Evolutionary conservation across 306 rosid genomes (phyloP), one percentile per base, ranked within the genome.

Genomic region (Pterocarpus santalinus): DNA sequence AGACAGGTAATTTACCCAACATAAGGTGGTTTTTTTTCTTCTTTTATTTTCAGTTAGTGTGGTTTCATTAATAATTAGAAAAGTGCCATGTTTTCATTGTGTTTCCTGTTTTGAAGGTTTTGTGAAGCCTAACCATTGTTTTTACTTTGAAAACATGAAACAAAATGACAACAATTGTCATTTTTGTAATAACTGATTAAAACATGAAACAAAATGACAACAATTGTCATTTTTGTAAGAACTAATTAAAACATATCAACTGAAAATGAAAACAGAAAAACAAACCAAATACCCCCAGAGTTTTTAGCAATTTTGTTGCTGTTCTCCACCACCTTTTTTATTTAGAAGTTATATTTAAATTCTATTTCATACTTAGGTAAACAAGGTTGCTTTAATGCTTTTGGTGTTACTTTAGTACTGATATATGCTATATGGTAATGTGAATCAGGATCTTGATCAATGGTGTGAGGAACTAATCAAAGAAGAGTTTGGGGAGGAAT

Each of bases 401-500:
- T 22, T 22, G 4, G 61, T 28, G 30, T 14, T 78, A 30, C 36
- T 11, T 60, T 51, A 58, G 51, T 58, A 44, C 81, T 79, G 44
- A 75, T 51, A 41, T 78, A 39, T 44, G n/a, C 73, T 75, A 60
- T 68, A 44, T 79, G 75, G 65, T 80, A 17, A 38, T 82, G 87
- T 83, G 80, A 67, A 65, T 73, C 83, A 95, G 99, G 99, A 95
- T 86, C 93, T 93, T 56, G 99, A 95, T 86, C 86, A 63, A 66
- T 87, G 94, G 91, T 91, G 95, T 72, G 99, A 95, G 80, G 96
- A 95, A 68, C 88, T 95, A 63, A 88, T 95, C 77, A 89, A 89
- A 87, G 98, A 95, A 71, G 97, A 91, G 84, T 95, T 95, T 47
- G 82, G 86, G 5, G 96, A 83, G 78, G 74, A 80, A 38, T 90